Percentiles rank a stretch among this genome's conserved stretches.
Evolutionary conservation across 345 rosid genomes (phyloP).

Genomic region (Arabis alpina): DNA sequence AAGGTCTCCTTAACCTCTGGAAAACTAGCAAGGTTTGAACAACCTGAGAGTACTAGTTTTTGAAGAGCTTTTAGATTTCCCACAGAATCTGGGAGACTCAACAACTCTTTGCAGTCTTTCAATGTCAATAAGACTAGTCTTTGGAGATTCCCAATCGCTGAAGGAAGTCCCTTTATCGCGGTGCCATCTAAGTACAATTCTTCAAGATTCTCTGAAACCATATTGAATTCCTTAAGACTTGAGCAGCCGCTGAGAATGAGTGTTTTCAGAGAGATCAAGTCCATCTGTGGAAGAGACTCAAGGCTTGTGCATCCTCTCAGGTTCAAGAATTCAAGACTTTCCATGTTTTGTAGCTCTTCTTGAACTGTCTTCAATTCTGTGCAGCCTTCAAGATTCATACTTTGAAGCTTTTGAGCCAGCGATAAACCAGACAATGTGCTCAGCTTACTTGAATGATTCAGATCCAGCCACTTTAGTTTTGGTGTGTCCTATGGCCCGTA

Average conservation of each 20-base stretch:
- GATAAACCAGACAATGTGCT: constrained; percentile 32
- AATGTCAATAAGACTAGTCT: constrained; percentile 10
- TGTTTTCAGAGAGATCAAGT: constrained; percentile 17
- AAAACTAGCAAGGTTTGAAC: constrained; percentile 2
- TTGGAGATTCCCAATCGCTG: background rate
- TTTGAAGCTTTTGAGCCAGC: constrained; percentile 29
- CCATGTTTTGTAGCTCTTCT: constrained; percentile 19
- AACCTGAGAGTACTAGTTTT: constrained; percentile 28
- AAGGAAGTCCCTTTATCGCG: constrained; percentile 26
- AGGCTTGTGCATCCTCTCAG: constrained; percentile 32
- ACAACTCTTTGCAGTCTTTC: constrained; percentile 9
- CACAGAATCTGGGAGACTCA: constrained; percentile 15
- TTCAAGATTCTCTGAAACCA: constrained; percentile 8
- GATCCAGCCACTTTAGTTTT: constrained; percentile 33
- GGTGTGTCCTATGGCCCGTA: constrained; percentile 23
- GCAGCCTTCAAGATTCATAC: constrained; percentile 34
- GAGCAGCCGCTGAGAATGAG: constrained; percentile 35
- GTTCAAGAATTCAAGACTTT: constrained; percentile 29
- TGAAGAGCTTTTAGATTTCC: constrained; percentile 28
- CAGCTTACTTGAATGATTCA: constrained; percentile 29
- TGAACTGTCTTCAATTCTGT: background rate
- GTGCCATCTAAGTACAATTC: constrained; percentile 29
- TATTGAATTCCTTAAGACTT: constrained; percentile 19
- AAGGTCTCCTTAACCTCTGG: constrained; percentile 16
- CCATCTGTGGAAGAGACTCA: constrained; percentile 10